Conservation (phyloP, 2,329 filamentous ascomycete species). For the Macrophomina pseudophaseolina region DNA sequence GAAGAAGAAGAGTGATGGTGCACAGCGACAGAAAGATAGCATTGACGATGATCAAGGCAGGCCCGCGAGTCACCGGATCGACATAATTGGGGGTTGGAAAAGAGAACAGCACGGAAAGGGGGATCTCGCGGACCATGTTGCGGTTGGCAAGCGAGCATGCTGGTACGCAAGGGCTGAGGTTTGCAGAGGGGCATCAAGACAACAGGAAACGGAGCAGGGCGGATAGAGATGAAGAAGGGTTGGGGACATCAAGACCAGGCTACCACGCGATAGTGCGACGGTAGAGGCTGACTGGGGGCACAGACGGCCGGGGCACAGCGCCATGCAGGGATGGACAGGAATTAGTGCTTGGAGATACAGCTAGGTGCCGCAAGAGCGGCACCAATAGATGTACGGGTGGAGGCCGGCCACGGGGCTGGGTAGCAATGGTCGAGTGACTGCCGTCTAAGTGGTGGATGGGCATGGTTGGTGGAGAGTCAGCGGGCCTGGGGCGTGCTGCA, state of each 20-base stretch:
- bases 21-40: constrained; percentile 46
- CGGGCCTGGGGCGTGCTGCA: not conserved
- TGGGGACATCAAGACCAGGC: not conserved
- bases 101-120: constrained; percentile 39
- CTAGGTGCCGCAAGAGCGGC: too few relatives aligned
- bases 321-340: not conserved
- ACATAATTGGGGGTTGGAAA: constrained; percentile 51
- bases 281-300: constrained; percentile 3
- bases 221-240: not conserved
- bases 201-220: too few relatives aligned
- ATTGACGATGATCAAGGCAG: constrained; percentile 47
- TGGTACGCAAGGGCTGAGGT: not conserved
- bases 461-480: not conserved
- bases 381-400: too few relatives aligned
- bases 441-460: too few relatives aligned
- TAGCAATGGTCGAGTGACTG: too few relatives aligned
- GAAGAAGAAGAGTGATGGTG: constrained; percentile 41
- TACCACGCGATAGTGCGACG: constrained; percentile 20
- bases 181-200: not conserved
- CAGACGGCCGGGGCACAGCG: not conserved
- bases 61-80: constrained; percentile 47
- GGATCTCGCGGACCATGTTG: constrained; percentile 35
- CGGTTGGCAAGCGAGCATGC: not conserved
- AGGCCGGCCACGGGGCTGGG: not conserved
- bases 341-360: not conserved